Conservation (phyloP, 176 grass and related monocot species). For the Paspalum notatum region DNA sequence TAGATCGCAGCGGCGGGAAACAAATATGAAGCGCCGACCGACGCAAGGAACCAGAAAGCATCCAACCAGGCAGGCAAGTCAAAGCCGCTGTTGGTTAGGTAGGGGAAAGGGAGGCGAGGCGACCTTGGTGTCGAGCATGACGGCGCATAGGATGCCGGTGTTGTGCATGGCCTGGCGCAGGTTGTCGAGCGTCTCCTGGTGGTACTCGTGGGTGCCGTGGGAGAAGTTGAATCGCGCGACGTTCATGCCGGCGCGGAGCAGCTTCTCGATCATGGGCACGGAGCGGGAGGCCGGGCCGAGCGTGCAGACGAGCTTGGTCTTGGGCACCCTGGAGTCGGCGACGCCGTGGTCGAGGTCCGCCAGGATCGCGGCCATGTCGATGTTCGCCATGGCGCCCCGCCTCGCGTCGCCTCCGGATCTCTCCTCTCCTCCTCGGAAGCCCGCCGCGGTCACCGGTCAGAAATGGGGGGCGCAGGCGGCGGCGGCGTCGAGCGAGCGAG, state of each 20-base stretch:
- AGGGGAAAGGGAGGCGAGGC: too few species aligned
- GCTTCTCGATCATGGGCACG: constrained; percentile 89
- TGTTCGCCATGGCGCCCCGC: constrained; percentile 60
- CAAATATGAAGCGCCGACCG: not conserved
- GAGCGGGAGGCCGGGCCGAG: constrained; percentile 85
- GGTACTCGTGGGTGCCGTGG: constrained; percentile 87
- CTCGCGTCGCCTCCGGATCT: too few species aligned
- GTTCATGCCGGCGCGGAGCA: constrained; percentile 94
- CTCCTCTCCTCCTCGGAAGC: not conserved
- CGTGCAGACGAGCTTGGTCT: constrained; percentile 97
- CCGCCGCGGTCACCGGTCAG: not conserved
- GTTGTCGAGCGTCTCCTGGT: constrained; percentile 86
- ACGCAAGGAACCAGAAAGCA: not conserved
- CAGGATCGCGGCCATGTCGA: constrained; percentile 71
- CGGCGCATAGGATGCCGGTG: constrained; percentile 84
- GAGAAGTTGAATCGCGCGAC: constrained; percentile 98
- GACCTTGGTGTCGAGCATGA: constrained; percentile 98
- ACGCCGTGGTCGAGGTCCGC: constrained; percentile 48
- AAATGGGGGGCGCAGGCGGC: not conserved
- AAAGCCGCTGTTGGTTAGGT: too few species aligned
- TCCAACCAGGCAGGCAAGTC: not conserved
- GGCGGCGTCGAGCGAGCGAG: not conserved
- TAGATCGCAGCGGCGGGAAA: constrained; percentile 11
- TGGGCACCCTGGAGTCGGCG: constrained; percentile 44
- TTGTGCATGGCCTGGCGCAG: constrained; percentile 83